Evolutionary conservation across 2,329 filamentous ascomycete species (phyloP).

Genomic region (Epichloe elymi): DNA sequence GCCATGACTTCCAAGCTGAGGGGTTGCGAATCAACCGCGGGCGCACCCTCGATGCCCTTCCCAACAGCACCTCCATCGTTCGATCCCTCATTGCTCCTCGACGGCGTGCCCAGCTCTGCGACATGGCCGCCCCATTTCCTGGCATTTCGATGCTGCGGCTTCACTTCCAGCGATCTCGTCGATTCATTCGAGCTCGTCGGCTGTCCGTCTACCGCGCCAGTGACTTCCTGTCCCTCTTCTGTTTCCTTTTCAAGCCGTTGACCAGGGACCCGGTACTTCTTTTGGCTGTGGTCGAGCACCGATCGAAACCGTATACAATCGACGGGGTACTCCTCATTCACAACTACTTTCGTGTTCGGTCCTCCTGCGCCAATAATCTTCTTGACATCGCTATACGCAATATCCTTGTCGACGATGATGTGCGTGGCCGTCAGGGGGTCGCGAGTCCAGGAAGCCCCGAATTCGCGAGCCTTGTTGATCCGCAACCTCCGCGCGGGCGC

Average conservation of each 20-base stretch:
- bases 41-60: slow-evolving; percentile 5
- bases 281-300: slow-evolving; percentile 44
- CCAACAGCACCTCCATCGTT: slow-evolving; percentile 11
- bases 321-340: slow-evolving; percentile 55
- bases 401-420: slow-evolving; percentile 59
- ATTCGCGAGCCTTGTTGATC: slow-evolving; percentile 62
- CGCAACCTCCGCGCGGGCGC: slow-evolving; percentile 52
- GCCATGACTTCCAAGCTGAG: slow-evolving; percentile 8
- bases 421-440: slow-evolving; percentile 54
- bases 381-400: slow-evolving; percentile 52
- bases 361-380: slow-evolving; percentile 22
- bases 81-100: slow-evolving; percentile 19
- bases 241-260: slow-evolving; percentile 17
- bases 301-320: slow-evolving; percentile 50
- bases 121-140: slow-evolving; percentile 24
- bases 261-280: slow-evolving; percentile 46
- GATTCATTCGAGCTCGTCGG: slow-evolving; percentile 11
- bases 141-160: slow-evolving; percentile 27
- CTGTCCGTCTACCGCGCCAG: neutral
- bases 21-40: slow-evolving; percentile 13
- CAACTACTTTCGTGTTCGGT: slow-evolving; percentile 29
- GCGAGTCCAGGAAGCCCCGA: slow-evolving; percentile 60
- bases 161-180: slow-evolving; percentile 33
- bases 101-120: slow-evolving; percentile 24
- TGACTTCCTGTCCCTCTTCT: neutral